A percentile compares a stretch with the other conserved stretches of the same genome.
phyloP scores from a whole-genome alignment of 345 rosid genomes.

The Lumnitzera littorea region DNA sequence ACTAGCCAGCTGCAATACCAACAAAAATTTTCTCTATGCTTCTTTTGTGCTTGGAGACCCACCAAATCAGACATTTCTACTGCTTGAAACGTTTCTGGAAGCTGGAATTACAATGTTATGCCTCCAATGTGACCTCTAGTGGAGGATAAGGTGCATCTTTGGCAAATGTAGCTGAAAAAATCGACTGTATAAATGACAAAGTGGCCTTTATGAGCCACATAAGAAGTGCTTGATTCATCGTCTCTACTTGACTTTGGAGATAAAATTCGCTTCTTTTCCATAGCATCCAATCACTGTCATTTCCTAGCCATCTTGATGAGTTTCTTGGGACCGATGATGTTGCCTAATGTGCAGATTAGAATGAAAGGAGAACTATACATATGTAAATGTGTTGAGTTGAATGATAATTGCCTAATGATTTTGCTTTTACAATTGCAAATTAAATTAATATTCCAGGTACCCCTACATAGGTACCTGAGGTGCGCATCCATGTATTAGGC shows the following conservation, averaged over 20 bases:
- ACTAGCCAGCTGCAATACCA: neutral
- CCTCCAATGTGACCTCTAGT: no score
- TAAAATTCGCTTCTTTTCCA: slow-evolving; percentile 12
- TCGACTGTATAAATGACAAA: slow-evolving; percentile 25
- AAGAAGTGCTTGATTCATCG: slow-evolving; percentile 1
- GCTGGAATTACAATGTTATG: no score
- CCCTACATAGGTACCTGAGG: no score
- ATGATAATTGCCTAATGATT: no score
- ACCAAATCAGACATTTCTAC: no score
- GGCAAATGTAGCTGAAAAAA: slow-evolving; percentile 2
- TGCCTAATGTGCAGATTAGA: neutral
- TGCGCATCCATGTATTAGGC: no score
- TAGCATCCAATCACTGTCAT: slow-evolving; percentile 16
- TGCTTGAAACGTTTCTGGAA: no score
- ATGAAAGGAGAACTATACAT: neutral
- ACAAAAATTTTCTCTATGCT: neutral
- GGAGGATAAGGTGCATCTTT: no score
- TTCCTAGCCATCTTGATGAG: slow-evolving; percentile 22
- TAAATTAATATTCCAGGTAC: no score
- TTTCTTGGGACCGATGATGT: slow-evolving; percentile 18
- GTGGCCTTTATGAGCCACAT: slow-evolving; percentile 19
- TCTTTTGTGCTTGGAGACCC: neutral
- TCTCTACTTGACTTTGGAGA: neutral
- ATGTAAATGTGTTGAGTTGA: no score
- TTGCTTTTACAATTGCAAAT: no score